Base-by-base conservation (phyloP, 768 basidiomycete genomes). In the Chalciporus chontae region DNA sequence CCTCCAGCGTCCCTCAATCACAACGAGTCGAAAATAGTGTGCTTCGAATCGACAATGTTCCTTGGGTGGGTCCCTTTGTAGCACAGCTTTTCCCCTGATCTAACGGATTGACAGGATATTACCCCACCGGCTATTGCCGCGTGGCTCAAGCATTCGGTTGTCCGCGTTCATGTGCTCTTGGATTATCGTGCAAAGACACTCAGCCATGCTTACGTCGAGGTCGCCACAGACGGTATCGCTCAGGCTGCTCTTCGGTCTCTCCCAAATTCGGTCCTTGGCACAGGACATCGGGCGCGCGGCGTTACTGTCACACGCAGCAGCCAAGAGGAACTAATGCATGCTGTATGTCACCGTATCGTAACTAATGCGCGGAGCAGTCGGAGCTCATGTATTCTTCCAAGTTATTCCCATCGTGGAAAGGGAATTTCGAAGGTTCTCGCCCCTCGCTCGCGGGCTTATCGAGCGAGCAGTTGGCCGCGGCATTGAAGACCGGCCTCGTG, bases 1-100 rank as follows among this genome's bases (percentile, higher is more conserved):
- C 56, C 34, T 17, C 44, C 8, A 26, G 55, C 45, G 2, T 47
- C 24, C 23, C 57, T 23, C 61, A 53, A 47, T 15, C 19, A 5
- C 60, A 50, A 40, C 48, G 56, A 42, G 40, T 43, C 40, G 77
- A 80, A 31, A 70, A 76, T 21, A 73, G 83, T 26, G 89, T 92
- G 11, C 74, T 93, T 39, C 74, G 90, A 21, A 87, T 93, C 56
- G 90, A 92, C 64, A 92, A 93, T 59, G 88, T 92, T 47, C 90
- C 90, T 43, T 92, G 90, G 90, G 88, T 90, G 60, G 38, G 79
- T 69, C 40, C 37, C 43, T 40, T 46, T 19, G 53, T 26, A 23
- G n/a, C 13, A n/a, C 17, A 39, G 24, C 32, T 15, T 38, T 23
- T 43, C 15, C 19, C 15, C 3, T 4, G 41, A 29, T 44, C 56